phyloP scores from a whole-genome alignment of 31 red algal species.

The Asparagopsis taxiformis region DNA sequence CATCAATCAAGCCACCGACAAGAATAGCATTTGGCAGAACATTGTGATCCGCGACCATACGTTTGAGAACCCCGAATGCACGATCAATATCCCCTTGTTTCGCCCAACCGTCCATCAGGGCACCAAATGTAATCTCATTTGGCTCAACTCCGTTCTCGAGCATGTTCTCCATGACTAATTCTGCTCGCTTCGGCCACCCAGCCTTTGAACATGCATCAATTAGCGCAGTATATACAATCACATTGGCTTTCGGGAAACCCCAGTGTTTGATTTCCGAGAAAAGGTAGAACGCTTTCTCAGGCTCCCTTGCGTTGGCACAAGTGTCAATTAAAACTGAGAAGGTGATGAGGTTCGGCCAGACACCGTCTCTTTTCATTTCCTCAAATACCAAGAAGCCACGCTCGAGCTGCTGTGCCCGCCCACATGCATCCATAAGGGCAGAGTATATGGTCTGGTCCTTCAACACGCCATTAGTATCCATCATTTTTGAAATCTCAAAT shows the following conservation, averaged over 20 bases:
- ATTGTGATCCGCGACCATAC: slow-evolving; percentile 53
- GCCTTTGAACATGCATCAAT: slow-evolving; percentile 64
- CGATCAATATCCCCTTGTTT: slow-evolving; percentile 45
- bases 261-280: slow-evolving; percentile 66
- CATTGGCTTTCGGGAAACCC: slow-evolving; percentile 40
- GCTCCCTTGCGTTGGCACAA: slow-evolving; percentile 48
- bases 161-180: slow-evolving; percentile 61
- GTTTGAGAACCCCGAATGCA: slow-evolving; percentile 63
- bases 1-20: slow-evolving; percentile 51
- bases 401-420: slow-evolving; percentile 38
- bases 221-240: slow-evolving; percentile 62
- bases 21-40: slow-evolving; percentile 47
- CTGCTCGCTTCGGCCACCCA: slow-evolving; percentile 66
- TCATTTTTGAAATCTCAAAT: slow-evolving; percentile 45
- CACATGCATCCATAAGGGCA: slow-evolving; percentile 67
- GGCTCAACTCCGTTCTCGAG: slow-evolving; percentile 34
- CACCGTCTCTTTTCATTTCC: slow-evolving; percentile 65
- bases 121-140: slow-evolving; percentile 74
- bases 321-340: slow-evolving; percentile 66
- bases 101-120: slow-evolving; percentile 75
- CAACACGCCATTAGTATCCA: slow-evolving; percentile 29
- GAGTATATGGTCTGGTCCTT: slow-evolving; percentile 76
- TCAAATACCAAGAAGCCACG: slow-evolving; percentile 70
- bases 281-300: slow-evolving; percentile 53
- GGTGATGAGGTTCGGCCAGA: slow-evolving; percentile 67